A percentile compares a stretch with the other conserved stretches of the same genome.
Evolutionary conservation across 768 basidiomycete genomes (phyloP).

Genomic region (Suillus alpinus): DNA sequence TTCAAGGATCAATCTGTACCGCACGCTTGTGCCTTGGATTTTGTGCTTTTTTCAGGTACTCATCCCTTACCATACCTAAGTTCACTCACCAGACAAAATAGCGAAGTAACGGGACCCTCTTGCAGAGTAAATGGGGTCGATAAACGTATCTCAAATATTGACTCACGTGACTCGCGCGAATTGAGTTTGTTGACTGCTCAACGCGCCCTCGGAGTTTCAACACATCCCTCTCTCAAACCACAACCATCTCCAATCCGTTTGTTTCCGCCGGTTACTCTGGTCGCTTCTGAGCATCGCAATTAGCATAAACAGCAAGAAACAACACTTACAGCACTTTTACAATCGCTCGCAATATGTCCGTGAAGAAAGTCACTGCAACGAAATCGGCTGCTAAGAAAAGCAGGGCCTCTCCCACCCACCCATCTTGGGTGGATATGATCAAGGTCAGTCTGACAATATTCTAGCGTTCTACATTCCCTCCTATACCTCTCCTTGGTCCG

Average conservation of each 20-base stretch:
- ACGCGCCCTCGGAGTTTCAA: constrained; percentile 41
- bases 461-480: constrained; percentile 12
- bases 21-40: background rate
- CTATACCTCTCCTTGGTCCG: constrained; percentile 11
- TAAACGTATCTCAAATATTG: constrained; percentile 30
- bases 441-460: constrained; percentile 48
- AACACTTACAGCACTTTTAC: constrained; percentile 8
- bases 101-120: background rate
- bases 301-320: constrained; percentile 17
- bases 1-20: background rate
- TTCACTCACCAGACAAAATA: constrained; percentile 3
- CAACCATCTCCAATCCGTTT: constrained; percentile 40
- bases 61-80: constrained; percentile 4
- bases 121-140: constrained; percentile 12
- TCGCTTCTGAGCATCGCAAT: constrained; percentile 13
- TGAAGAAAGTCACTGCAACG: constrained; percentile 47
- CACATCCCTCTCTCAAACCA: constrained; percentile 43
- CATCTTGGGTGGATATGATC: constrained; percentile 77
- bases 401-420: constrained; percentile 35
- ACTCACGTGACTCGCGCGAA: constrained; percentile 37
- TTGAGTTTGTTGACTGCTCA: constrained; percentile 40
- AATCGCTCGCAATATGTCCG: constrained; percentile 25
- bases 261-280: constrained; percentile 15
- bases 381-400: constrained; percentile 39
- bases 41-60: background rate